Conservation (phyloP, 108 stramenopile genomes). For the Chaetoceros tenuissimus region DNA sequence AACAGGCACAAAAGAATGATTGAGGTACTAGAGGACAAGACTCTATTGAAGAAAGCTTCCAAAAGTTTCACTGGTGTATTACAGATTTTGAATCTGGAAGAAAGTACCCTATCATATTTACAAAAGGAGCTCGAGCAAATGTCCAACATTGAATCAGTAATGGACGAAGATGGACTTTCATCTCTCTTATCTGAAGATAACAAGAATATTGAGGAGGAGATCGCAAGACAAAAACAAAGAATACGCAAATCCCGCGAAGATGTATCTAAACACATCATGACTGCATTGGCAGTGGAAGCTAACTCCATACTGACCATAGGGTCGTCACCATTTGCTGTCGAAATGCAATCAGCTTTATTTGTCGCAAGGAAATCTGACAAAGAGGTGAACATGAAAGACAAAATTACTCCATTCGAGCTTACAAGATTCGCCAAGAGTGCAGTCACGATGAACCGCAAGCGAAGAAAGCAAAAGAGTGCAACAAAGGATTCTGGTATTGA, state of each 20-base stretch:
- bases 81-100: conserved; percentile 49
- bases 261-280: conserved; percentile 6
- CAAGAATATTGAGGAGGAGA: conserved; percentile 32
- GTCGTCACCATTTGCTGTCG: not conserved
- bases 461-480: conserved; percentile 20
- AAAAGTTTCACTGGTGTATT: conserved; percentile 39
- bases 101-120: conserved; percentile 48
- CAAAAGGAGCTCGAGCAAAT: conserved; percentile 30
- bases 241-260: conserved; percentile 16
- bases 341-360: not conserved
- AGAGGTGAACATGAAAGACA: not conserved
- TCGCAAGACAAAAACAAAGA: conserved; percentile 40
- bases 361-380: not conserved
- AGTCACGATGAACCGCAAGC: conserved; percentile 26
- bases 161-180: conserved; percentile 14
- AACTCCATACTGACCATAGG: not conserved
- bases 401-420: conserved; percentile 15
- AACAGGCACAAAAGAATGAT: conserved; percentile 14
- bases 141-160: not conserved
- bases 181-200: conserved; percentile 29
- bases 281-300: not conserved
- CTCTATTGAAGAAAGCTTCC: conserved; percentile 57
- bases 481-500: conserved; percentile 22
- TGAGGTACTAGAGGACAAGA: conserved; percentile 47
- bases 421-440: conserved; percentile 33